Conservation (phyloP, 225 moss, liverwort and hornwort species). For the Thuidium tamariscinum region DNA sequence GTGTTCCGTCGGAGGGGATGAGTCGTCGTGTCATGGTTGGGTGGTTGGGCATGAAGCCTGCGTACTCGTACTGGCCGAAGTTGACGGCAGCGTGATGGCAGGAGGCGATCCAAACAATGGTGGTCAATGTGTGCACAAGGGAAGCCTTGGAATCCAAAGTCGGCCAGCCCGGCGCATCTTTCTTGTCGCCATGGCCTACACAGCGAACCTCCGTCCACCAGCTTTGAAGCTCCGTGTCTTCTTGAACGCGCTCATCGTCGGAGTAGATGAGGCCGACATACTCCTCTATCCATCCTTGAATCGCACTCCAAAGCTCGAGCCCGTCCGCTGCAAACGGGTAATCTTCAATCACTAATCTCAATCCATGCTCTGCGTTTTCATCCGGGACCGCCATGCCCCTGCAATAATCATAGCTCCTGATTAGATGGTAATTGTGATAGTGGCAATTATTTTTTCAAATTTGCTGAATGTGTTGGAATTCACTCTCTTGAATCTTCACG, state of each 20-base stretch:
- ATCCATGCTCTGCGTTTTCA: constrained; percentile 19
- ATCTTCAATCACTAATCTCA: constrained; percentile 49
- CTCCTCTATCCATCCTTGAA: constrained; percentile 38
- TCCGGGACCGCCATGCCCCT: constrained; percentile 64
- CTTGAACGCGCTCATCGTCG: constrained; percentile 7
- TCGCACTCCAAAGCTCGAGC: constrained; percentile 37
- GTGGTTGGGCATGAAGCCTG: not conserved
- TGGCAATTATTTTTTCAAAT: not conserved
- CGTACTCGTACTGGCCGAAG: not conserved
- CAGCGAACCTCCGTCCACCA: constrained; percentile 64
- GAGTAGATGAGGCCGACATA: constrained; percentile 31
- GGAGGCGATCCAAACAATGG: not conserved
- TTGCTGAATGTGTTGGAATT: not conserved
- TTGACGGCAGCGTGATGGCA: not conserved
- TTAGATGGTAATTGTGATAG: not conserved
- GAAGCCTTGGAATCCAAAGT: constrained; percentile 8
- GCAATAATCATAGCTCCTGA: not conserved
- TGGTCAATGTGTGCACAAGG: constrained; percentile 28
- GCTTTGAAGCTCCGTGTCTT: constrained; percentile 44
- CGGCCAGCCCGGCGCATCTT: constrained; percentile 40
- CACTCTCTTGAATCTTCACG: not conserved
- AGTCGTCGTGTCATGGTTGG: constrained; percentile 51
- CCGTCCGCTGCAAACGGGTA: constrained; percentile 41
- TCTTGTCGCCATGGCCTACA: constrained; percentile 59
- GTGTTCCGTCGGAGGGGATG: constrained; percentile 26